These are phyloP conservation scores for Bremia lactucae DNA, from an alignment of 352 stramenopile species.

Conservation along the genomic window DNA sequence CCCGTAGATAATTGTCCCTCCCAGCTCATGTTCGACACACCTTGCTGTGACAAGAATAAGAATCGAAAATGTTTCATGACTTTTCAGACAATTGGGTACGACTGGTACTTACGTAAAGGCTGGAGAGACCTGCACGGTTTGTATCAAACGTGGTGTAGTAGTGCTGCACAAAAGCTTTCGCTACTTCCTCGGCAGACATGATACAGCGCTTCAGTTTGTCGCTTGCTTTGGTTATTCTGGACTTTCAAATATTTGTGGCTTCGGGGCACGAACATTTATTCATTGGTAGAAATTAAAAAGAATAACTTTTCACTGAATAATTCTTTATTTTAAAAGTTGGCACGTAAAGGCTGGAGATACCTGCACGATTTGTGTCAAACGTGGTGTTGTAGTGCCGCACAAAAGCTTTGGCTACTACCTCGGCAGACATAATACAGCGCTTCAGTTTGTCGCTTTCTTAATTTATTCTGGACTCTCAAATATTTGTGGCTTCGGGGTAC, in stretches of 20 bases:
- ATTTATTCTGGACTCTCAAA: conserved; percentile 17
- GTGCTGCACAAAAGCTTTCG: conserved; percentile 79
- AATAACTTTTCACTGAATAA: too few relatives aligned
- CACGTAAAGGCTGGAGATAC: conserved; percentile 71
- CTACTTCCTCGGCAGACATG: conserved; percentile 81
- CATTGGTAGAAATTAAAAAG: conserved; percentile 21
- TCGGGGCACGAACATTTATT: not conserved
- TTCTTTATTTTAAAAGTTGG: too few relatives aligned
- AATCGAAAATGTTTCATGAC: not conserved
- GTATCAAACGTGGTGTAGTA: conserved; percentile 83
- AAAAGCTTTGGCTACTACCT: conserved; percentile 79
- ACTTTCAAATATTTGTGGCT: conserved; percentile 19
- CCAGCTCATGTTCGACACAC: conserved; percentile 69
- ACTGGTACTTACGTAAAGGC: conserved; percentile 70
- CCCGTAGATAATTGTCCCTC: conserved; percentile 57
- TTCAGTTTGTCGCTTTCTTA: conserved; percentile 7
- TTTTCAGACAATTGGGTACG: not conserved
- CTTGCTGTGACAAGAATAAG: conserved; percentile 33
- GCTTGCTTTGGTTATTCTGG: conserved; percentile 14
- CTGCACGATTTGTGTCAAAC: conserved; percentile 74
- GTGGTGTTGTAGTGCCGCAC: conserved; percentile 83
- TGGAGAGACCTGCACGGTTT: conserved; percentile 60
- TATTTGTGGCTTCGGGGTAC: conserved; percentile 13
- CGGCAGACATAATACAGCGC: conserved; percentile 53
- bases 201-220: conserved; percentile 8